These are phyloP conservation scores for Solanum verrucosum DNA, from an alignment of 257 asterid species.

Conservation along the genomic window DNA sequence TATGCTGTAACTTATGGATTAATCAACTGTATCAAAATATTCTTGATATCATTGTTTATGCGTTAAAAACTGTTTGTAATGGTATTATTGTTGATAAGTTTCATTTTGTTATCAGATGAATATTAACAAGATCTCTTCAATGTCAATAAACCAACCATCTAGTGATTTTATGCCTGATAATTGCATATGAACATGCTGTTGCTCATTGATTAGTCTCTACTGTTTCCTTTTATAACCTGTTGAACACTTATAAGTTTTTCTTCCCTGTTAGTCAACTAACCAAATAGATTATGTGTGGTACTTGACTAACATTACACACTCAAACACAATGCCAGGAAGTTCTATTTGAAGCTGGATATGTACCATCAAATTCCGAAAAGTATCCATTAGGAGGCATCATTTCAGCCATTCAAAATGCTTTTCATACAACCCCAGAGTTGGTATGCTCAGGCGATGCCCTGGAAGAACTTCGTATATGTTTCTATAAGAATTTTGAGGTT, in stretches of 20 bases:
- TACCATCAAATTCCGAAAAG: conserved; percentile 76
- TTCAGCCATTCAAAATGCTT: conserved; percentile 77
- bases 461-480: conserved; percentile 75
- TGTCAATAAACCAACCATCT: background rate
- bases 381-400: conserved; percentile 82
- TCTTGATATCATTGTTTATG: background rate
- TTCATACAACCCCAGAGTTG: conserved; percentile 69
- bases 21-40: background rate
- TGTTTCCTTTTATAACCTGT: background rate
- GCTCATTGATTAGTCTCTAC: background rate
- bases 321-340: conserved; percentile 41
- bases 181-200: background rate
- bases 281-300: background rate
- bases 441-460: conserved; percentile 67
- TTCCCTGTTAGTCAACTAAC: background rate
- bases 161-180: background rate
- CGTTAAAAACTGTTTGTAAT: background rate
- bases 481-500: conserved; percentile 81
- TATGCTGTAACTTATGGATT: background rate
- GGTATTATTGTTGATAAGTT: background rate
- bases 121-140: background rate
- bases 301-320: background rate
- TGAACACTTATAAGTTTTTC: background rate
- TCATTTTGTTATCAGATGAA: background rate
- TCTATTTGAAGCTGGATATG: conserved; percentile 66